Conservation (phyloP, 2,329 filamentous ascomycete species). For the Ascochyta clinopodiicola region DNA sequence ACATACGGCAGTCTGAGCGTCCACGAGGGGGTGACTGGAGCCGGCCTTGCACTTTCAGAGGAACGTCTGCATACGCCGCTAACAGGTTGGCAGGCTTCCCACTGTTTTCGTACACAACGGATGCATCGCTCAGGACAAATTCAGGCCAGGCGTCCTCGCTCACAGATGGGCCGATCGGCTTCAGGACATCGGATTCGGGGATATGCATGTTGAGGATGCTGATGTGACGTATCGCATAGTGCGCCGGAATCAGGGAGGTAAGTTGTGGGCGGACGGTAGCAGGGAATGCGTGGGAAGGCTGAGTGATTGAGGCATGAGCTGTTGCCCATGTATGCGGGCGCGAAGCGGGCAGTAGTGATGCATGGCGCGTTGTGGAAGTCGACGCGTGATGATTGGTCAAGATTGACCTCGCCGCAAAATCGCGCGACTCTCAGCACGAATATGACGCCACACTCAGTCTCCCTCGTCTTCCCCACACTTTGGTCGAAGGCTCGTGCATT, state of each 20-base stretch:
- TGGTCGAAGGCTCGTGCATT: constrained; percentile 8
- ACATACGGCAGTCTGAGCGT: constrained; percentile 42
- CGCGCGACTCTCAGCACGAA: not conserved
- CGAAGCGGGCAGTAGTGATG: constrained; percentile 3
- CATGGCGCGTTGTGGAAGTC: not conserved
- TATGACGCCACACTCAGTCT: constrained; percentile 7
- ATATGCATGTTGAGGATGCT: constrained; percentile 30
- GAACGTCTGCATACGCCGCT: constrained; percentile 64
- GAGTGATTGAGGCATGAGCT: not conserved
- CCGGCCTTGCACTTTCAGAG: constrained; percentile 66
- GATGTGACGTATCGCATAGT: constrained; percentile 8
- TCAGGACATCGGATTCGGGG: constrained; percentile 49
- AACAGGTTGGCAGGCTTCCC: constrained; percentile 64
- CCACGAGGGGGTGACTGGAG: constrained; percentile 51
- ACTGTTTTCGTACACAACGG: constrained; percentile 64
- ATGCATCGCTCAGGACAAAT: constrained; percentile 67
- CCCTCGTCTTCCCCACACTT: constrained; percentile 2
- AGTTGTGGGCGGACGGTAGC: not conserved
- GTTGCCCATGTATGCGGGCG: not conserved
- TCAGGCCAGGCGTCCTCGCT: constrained; percentile 63
- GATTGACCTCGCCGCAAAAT: not conserved
- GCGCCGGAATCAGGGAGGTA: not conserved
- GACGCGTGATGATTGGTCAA: constrained; percentile 10
- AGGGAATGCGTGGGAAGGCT: not conserved
- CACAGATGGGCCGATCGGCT: constrained; percentile 49